Evolutionary conservation across 176 grass and related monocot genomes (phyloP).

Genomic region (Thinopyrum elongatum): DNA sequence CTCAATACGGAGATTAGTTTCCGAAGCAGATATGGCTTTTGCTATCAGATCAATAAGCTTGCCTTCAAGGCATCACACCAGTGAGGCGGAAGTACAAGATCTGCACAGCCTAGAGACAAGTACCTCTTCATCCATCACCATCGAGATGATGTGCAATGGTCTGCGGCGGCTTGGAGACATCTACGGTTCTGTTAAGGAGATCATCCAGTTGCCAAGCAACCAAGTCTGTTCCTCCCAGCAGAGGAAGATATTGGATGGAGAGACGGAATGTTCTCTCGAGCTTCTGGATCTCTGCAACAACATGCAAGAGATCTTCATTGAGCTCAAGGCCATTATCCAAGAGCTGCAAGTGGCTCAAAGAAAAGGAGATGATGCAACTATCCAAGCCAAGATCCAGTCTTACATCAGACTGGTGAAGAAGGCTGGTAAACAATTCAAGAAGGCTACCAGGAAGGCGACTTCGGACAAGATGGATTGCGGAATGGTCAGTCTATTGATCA

Average conservation of each 20-base stretch:
- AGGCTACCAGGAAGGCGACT: not conserved
- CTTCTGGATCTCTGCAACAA: slow-evolving; percentile 46
- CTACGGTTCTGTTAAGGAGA: slow-evolving; percentile 26
- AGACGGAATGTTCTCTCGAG: slow-evolving; percentile 39
- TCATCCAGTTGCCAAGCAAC: slow-evolving; percentile 31
- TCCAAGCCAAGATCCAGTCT: slow-evolving; percentile 28
- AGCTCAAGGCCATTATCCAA: slow-evolving; percentile 32
- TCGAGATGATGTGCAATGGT: not conserved
- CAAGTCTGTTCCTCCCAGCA: slow-evolving; percentile 37
- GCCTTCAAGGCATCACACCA: slow-evolving; percentile 36
- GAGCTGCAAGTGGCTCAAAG: slow-evolving; percentile 32
- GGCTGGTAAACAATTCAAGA: slow-evolving; percentile 32
- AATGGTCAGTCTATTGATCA: not conserved
- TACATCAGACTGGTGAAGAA: slow-evolving; percentile 20
- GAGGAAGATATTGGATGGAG: slow-evolving; percentile 48
- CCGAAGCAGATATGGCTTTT: slow-evolving; percentile 7
- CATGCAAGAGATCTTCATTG: slow-evolving; percentile 32
- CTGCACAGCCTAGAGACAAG: slow-evolving; percentile 17
- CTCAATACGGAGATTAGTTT: not conserved
- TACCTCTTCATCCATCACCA: slow-evolving; percentile 16
- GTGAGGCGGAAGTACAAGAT: slow-evolving; percentile 7
- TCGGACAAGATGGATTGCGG: not conserved
- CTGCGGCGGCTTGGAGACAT: slow-evolving; percentile 27
- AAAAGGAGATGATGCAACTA: slow-evolving; percentile 21
- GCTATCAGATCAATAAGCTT: slow-evolving; percentile 30